Evolutionary conservation across 768 basidiomycete species (phyloP), one percentile per base, ranked within the genome.

Genomic region (Antrodiella citrinella): DNA sequence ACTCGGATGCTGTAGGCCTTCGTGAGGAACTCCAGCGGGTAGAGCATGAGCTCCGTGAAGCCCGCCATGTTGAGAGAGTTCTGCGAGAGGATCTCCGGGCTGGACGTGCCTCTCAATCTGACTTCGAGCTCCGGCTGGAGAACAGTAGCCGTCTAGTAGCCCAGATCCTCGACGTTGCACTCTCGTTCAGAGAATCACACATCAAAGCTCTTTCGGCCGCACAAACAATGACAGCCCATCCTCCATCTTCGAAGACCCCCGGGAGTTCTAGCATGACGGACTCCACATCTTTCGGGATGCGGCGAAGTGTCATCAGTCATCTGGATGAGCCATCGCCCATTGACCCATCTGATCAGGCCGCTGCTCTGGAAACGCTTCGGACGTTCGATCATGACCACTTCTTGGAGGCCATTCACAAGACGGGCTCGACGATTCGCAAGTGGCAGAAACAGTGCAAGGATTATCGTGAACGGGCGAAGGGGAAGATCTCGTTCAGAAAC

Each of bases 371-470:
- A 48, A 68, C 73, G 12, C 66, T 92, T 19, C 73, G 86, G 41
- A 76, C 77, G 21, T 89, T 90, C 60, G 90, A 91, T 60, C 84
- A 93, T 56, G 88, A 89, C 56, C 76, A 80, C 55, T 95, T 96
- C 65, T 66, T 89, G 45, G 93, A 95, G 47, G 82, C 82, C 0
- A 78, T 97, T 41, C 69, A 74, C 49, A 91, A 91, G 64, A 81
- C 84, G 10, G 84, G 85, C n/a, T 78, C 86, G 12, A 86, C 89
- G 9, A 87, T 93, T 51, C 84, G 90, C 50, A 96, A 95, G 64
- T 98, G 93, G 92, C 90, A 93, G 70, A 96, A 92, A 64, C 92
- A 94, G 63, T 95, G 91, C 69, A 95, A 91, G 62, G 86, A 91
- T 56, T 98, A 97, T 52, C 77, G 93, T 42, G 95, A 98, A 57